Percentiles rank a stretch among this genome's conserved stretches.
Evolutionary conservation across 768 basidiomycete genomes (phyloP).

Genomic region (Suillus decipiens): DNA sequence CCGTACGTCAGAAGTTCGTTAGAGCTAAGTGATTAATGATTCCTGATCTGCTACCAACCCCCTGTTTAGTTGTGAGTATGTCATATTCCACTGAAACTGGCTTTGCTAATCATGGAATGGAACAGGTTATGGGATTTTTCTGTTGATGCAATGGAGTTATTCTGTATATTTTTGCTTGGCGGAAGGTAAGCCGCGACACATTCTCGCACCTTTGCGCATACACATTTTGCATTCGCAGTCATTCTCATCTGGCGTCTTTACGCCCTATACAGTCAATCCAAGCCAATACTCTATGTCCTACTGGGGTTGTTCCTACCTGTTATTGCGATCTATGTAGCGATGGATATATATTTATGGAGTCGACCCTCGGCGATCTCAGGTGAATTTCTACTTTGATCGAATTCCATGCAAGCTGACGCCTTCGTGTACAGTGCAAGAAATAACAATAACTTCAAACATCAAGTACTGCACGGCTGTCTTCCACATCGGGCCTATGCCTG

Average conservation of each 20-base stretch:
- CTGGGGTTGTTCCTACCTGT: not conserved
- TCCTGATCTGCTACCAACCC: no score
- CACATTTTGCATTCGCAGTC: not conserved
- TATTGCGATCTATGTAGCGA: not conserved
- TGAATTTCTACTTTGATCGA: not conserved
- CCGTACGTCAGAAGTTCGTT: not conserved
- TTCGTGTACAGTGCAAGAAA: not conserved
- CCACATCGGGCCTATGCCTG: not conserved
- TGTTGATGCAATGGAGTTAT: not conserved
- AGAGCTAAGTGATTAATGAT: no score
- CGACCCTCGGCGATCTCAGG: not conserved
- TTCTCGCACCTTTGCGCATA: not conserved
- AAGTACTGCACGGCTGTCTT: not conserved
- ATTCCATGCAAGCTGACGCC: not conserved
- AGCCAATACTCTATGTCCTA: not conserved
- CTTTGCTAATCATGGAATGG: not conserved
- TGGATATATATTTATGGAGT: not conserved
- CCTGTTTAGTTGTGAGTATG: not conserved
- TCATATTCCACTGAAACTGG: no score
- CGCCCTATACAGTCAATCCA: not conserved
- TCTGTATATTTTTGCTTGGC: not conserved
- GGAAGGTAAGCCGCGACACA: not conserved
- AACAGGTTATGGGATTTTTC: not conserved
- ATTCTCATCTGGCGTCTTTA: slow-evolving; percentile 7
- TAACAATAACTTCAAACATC: not conserved